Base-by-base conservation (phyloP, 805 yeast genomes). In the Metschnikowia picachoensis region DNA sequence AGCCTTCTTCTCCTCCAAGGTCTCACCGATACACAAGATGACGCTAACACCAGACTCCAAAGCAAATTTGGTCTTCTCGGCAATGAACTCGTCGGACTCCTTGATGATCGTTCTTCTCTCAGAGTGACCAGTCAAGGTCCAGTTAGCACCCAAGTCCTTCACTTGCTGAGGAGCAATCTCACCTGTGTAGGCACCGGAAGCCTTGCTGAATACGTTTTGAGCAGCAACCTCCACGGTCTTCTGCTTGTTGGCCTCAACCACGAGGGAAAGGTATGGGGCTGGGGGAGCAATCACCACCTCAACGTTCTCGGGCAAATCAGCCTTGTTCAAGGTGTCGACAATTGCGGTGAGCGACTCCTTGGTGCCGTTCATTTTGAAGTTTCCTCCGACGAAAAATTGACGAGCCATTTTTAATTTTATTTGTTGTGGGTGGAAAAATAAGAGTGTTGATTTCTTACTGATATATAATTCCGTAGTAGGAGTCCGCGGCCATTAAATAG, bases 281-380 rank as follows among this genome's bases (percentile, higher is more conserved):
- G 99, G 98, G 52, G 98, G 98, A 60, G 96, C 83, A 70, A 94
- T 80, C 53, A 92, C 99, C 58, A 94, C 97, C 76, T 92, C 94
- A 49, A 87, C 92, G 63, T 83, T 75, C 43, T 78, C 62, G 56
- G 95, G 87, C 58, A 94, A 75, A 42, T 80, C 76, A 56, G 95
- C 85, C 44, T 72, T 67, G 80, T 92, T 92, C 66, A 94, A 80
- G 74, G 82, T 76, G 56, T 82, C 91, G 53, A 92, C 85, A 66
- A 94, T 91, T 59, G 80, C 73, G 69, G 82, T 80, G 71, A 94
- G 87, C 60, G 94, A 85, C 61, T 79, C 80, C 74, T 83, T 84
- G 66, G 95, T 76, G 68, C 99, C 99, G 81, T 94, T 94, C 88
- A 94, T 85, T 76, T 94, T 94, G 82, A 94, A 92, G 90, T 94